Conservation (phyloP, 495 filamentous ascomycete species). For the Aspergillus avenaceus region DNA sequence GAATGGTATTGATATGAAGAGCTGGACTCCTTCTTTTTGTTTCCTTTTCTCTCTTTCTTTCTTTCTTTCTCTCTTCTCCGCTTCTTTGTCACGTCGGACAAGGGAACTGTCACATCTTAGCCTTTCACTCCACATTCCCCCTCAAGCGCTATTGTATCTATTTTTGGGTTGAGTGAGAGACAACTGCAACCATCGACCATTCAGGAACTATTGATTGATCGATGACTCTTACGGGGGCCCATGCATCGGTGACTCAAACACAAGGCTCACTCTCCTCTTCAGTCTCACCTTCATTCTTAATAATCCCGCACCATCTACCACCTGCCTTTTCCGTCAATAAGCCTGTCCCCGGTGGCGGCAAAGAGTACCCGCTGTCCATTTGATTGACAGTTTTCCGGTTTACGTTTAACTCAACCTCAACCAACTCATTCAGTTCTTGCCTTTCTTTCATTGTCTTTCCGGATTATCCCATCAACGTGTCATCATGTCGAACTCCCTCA, state of each 20-base stretch:
- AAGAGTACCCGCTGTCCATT: neutral
- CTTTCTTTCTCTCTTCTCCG: neutral
- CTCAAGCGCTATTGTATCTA: neutral
- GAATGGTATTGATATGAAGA: neutral
- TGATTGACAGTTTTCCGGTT: neutral
- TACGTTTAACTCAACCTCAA: neutral
- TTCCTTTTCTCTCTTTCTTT: neutral
- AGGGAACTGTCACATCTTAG: neutral
- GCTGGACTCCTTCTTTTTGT: neutral
- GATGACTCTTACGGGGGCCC: neutral
- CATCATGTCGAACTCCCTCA: constrained; percentile 14
- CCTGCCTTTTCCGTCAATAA: neutral
- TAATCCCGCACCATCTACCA: neutral
- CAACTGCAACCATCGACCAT: neutral
- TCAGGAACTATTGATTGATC: neutral
- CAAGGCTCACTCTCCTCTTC: neutral
- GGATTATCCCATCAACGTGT: neutral
- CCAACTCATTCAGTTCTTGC: no score
- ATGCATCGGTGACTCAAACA: neutral
- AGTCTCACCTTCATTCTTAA: neutral
- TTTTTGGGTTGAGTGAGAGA: neutral
- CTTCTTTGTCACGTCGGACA: neutral
- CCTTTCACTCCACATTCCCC: neutral
- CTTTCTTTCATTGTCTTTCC: neutral
- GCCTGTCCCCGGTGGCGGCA: neutral